Evolutionary conservation across 805 yeast species (phyloP).

Genomic region (Maudiozyma bulderi): DNA sequence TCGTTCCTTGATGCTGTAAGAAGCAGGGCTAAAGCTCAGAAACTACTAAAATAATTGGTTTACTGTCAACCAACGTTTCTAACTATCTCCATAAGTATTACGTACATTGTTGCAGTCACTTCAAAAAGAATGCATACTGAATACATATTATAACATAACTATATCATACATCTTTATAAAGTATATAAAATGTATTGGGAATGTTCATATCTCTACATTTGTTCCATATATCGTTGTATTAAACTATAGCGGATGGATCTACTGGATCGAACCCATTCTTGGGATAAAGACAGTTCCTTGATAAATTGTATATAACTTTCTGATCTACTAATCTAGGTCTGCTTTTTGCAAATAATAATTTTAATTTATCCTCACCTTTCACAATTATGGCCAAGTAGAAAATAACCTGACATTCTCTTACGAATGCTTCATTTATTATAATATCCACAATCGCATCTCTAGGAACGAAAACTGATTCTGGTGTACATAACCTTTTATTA

Average conservation of each 20-base stretch:
- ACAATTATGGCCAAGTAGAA: slow-evolving; percentile 55
- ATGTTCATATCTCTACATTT: too few relatives aligned
- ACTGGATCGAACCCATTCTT: background rate
- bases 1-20: slow-evolving; percentile 61
- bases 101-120: too few relatives aligned
- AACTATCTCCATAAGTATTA: background rate
- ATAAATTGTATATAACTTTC: slow-evolving; percentile 15
- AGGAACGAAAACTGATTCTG: slow-evolving; percentile 40
- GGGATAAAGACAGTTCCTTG: slow-evolving; percentile 7
- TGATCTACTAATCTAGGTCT: slow-evolving; percentile 19
- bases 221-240: too few relatives aligned
- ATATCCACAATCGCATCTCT: slow-evolving; percentile 49
- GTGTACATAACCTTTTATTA: slow-evolving; percentile 8
- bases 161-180: too few relatives aligned
- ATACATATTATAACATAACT: too few relatives aligned
- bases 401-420: slow-evolving; percentile 50
- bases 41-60: too few relatives aligned
- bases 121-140: too few relatives aligned
- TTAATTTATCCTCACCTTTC: slow-evolving; percentile 28
- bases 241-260: background rate
- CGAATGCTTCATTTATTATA: slow-evolving; percentile 67
- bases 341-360: slow-evolving; percentile 24
- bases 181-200: too few relatives aligned
- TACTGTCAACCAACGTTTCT: background rate
- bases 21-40: slow-evolving; percentile 39